Evolutionary conservation across 192 early-diverging fungal species (phyloP).

Genomic region (Cetraspora pellucida): DNA sequence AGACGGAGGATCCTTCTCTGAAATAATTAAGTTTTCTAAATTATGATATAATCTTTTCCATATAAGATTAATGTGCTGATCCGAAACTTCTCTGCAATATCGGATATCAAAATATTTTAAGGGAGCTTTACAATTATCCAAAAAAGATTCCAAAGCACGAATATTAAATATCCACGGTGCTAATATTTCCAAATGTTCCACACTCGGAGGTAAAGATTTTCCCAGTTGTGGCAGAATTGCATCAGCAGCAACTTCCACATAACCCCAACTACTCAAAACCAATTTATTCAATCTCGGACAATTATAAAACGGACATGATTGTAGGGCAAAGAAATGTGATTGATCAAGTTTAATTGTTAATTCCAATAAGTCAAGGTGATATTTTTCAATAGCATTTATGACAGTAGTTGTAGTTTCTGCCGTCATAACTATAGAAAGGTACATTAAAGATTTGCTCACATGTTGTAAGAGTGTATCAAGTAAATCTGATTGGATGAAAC

Average conservation of each 20-base stretch:
- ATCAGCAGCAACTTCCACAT: not conserved
- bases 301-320: not conserved
- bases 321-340: not conserved
- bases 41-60: not conserved
- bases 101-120: slow-evolving; percentile 14
- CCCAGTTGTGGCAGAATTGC: not conserved
- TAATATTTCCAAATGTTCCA: not conserved
- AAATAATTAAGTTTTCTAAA: slow-evolving; percentile 14
- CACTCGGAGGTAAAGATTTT: slow-evolving; percentile 9
- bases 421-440: slow-evolving; percentile 7
- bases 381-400: not conserved
- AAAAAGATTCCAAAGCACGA: not conserved
- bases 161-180: slow-evolving; percentile 1
- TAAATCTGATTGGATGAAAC: not conserved
- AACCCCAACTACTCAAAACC: slow-evolving; percentile 12
- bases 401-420: not conserved
- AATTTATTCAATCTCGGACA: not conserved
- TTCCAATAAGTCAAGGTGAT: slow-evolving; percentile 6
- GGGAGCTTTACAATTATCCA: not conserved
- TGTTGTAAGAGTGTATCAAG: not conserved
- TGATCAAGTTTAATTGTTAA: slow-evolving; percentile 13
- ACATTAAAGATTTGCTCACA: not conserved
- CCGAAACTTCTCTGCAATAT: not conserved
- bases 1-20: not conserved
- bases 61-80: slow-evolving; percentile 3